Conservation (phyloP, 441 rosid species). For the Mallotus japonicus region DNA sequence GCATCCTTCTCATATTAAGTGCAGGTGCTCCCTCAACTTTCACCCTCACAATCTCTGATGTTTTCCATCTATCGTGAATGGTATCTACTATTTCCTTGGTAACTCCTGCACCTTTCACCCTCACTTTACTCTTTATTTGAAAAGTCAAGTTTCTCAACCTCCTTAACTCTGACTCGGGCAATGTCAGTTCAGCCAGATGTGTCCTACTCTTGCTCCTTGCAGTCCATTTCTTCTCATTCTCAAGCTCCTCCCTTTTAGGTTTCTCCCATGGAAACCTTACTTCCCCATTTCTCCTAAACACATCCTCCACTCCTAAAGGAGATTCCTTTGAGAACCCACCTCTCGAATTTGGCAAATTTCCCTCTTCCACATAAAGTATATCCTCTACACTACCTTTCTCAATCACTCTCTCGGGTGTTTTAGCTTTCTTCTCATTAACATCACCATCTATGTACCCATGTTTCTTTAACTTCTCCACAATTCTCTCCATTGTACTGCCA, state of each 20-base stretch:
- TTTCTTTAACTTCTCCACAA: slow-evolving; percentile 76
- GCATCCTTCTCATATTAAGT: slow-evolving; percentile 86
- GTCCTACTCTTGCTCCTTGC: slow-evolving; percentile 58
- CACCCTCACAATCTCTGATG: slow-evolving; percentile 71
- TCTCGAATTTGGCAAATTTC: slow-evolving; percentile 51
- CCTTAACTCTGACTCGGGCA: slow-evolving; percentile 67
- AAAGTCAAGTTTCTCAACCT: slow-evolving; percentile 64
- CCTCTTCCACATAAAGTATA: slow-evolving; percentile 66
- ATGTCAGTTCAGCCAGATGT: slow-evolving; percentile 67
- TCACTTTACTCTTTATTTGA: slow-evolving; percentile 56
- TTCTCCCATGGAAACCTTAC: slow-evolving; percentile 88
- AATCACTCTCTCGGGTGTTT: slow-evolving; percentile 41
- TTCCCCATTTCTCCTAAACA: slow-evolving; percentile 46
- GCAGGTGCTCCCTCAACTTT: slow-evolving; percentile 77
- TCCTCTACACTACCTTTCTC: slow-evolving; percentile 83
- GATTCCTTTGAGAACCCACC: slow-evolving; percentile 60
- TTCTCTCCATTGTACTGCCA: slow-evolving; percentile 73
- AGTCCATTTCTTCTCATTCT: slow-evolving; percentile 45
- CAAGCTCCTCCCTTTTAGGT: slow-evolving; percentile 32
- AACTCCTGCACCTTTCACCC: slow-evolving; percentile 66
- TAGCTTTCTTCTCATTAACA: slow-evolving; percentile 32
- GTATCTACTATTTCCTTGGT: slow-evolving; percentile 66
- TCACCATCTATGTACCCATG: slow-evolving; percentile 56
- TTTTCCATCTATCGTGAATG: slow-evolving; percentile 77
- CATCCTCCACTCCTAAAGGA: slow-evolving; percentile 41